These are phyloP conservation scores for Pythium aristosporum DNA, from an alignment of 352 stramenopile species.

Conservation along the genomic window DNA sequence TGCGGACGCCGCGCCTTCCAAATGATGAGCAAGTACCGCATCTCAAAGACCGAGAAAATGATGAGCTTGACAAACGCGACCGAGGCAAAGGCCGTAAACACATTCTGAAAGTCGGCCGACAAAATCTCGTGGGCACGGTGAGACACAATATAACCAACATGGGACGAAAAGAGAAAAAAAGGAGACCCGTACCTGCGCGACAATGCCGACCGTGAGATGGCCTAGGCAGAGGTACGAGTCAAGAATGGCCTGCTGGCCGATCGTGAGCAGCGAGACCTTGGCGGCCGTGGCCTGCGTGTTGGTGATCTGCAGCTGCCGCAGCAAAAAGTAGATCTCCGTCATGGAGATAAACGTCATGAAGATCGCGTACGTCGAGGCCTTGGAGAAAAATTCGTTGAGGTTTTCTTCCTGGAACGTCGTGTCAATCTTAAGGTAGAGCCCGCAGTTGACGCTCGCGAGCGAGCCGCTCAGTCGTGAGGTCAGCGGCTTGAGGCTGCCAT, in stretches of 20 bases:
- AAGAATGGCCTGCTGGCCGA: slow-evolving; percentile 85
- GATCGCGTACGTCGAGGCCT: slow-evolving; percentile 74
- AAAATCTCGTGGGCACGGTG: neutral
- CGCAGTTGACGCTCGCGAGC: slow-evolving; percentile 75
- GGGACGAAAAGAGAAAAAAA: neutral
- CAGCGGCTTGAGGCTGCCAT: slow-evolving; percentile 20
- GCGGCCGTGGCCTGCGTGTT: slow-evolving; percentile 82
- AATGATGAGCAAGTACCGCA: slow-evolving; percentile 98
- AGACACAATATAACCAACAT: neutral
- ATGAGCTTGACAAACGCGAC: slow-evolving; percentile 98
- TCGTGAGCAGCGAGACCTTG: slow-evolving; percentile 79
- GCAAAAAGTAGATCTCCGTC: slow-evolving; percentile 83
- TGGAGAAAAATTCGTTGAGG: slow-evolving; percentile 79
- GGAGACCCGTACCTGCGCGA: slow-evolving; percentile 50
- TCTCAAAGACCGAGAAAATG: slow-evolving; percentile 98
- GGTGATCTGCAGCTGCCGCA: slow-evolving; percentile 82
- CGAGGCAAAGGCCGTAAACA: slow-evolving; percentile 95
- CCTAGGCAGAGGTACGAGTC: slow-evolving; percentile 96
- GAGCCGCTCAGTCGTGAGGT: slow-evolving; percentile 52
- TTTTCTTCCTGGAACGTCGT: slow-evolving; percentile 83
- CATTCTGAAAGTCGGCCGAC: slow-evolving; percentile 55
- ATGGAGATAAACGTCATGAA: slow-evolving; percentile 87
- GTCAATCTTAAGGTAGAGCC: slow-evolving; percentile 71
- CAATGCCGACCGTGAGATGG: slow-evolving; percentile 94
- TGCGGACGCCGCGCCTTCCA: slow-evolving; percentile 92